phyloP scores from a whole-genome alignment of 2,329 filamentous ascomycete species.

The Phyllosticta citribraziliensis region DNA sequence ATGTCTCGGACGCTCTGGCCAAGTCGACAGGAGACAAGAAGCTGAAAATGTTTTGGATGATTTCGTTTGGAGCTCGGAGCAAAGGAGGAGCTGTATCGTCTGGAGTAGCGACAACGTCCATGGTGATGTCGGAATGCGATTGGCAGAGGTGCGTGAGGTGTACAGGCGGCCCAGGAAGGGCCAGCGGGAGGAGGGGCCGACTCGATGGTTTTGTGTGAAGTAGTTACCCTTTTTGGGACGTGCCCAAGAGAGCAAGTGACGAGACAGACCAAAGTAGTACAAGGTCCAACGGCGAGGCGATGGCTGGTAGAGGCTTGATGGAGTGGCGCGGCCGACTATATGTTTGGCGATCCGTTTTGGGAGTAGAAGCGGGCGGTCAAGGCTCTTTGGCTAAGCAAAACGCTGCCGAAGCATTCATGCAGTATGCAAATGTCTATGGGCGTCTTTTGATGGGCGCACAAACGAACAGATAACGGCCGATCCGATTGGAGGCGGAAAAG shows the following conservation, averaged over 20 bases:
- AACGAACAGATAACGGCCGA: background rate
- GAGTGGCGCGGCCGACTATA: background rate
- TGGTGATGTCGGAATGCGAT: background rate
- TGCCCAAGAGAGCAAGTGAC: background rate
- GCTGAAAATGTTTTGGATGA: constrained; percentile 61
- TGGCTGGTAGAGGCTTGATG: background rate
- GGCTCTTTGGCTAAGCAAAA: background rate
- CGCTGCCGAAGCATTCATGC: background rate
- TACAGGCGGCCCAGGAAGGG: background rate
- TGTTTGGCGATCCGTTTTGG: background rate
- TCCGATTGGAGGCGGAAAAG: background rate
- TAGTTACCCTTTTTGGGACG: background rate
- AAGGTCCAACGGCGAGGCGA: background rate
- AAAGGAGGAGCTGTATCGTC: constrained; percentile 26
- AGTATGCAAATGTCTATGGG: background rate
- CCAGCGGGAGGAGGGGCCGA: background rate
- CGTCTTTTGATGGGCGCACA: background rate
- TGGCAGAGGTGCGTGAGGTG: background rate
- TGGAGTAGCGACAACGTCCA: background rate
- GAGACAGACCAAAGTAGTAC: background rate
- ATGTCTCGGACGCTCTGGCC: constrained; percentile 49
- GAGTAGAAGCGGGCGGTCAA: background rate
- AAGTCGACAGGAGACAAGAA: constrained; percentile 59
- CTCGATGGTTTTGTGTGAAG: background rate
- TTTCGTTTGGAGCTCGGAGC: constrained; percentile 58